phyloP scores from a whole-genome alignment of 75 land plant species.

The Cupressus sempervirens region DNA sequence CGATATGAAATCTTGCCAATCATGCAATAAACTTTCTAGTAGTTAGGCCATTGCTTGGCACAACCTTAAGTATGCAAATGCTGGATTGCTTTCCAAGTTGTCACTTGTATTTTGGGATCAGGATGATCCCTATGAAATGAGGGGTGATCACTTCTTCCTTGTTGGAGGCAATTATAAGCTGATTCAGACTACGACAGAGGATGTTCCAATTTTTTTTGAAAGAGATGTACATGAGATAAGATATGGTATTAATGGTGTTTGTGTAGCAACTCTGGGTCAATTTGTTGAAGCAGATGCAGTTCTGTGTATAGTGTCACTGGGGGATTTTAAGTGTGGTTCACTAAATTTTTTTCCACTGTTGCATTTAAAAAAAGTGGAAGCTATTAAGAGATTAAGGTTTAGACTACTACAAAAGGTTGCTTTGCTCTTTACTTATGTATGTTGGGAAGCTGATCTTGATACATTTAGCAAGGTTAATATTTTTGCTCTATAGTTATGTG shows the following conservation, averaged over 20 bases:
- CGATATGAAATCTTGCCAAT: no score
- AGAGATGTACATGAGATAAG: no score
- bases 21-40: no score
- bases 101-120: no score
- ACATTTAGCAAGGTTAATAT: constrained; percentile 70
- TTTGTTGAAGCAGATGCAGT: constrained; percentile 82
- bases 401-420: constrained; percentile 82
- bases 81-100: constrained; percentile 65
- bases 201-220: no score
- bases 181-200: no score
- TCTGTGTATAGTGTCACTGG: constrained; percentile 80
- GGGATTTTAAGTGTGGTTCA: constrained; percentile 52
- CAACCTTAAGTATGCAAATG: constrained; percentile 93
- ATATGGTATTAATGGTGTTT: constrained; percentile 80
- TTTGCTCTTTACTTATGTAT: constrained; percentile 61
- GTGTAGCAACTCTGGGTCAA: constrained; percentile 50
- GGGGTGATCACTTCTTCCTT: no score
- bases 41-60: no score
- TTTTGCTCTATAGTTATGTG: constrained; percentile 65
- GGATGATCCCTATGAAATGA: no score
- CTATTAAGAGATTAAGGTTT: constrained; percentile 68
- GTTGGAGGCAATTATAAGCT: no score
- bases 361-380: constrained; percentile 51
- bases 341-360: constrained; percentile 67
- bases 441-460: constrained; percentile 73